phyloP scores from a whole-genome alignment of 306 rosid genomes.

The Macrotyloma uniflorum region DNA sequence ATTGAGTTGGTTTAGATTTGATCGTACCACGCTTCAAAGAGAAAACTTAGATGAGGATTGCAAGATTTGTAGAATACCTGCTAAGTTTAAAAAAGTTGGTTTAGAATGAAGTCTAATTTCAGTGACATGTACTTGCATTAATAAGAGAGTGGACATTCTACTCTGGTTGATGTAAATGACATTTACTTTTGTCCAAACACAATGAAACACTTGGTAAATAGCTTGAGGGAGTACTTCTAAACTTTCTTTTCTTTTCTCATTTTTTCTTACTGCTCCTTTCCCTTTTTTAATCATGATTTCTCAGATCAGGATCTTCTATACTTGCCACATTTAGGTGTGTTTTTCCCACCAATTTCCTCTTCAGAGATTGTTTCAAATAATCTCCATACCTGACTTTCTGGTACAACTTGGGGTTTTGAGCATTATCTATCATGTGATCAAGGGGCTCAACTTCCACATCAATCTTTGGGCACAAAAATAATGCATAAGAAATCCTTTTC shows the following conservation, averaged over 20 bases:
- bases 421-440: constrained; percentile 39
- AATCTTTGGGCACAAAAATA: constrained; percentile 41
- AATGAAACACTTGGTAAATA: not conserved
- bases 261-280: too few relatives aligned
- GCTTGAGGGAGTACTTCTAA: not conserved
- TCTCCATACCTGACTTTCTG: constrained; percentile 51
- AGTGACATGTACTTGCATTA: not conserved
- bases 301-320: not conserved
- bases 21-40: too few relatives aligned
- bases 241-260: not conserved
- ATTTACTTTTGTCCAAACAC: not conserved
- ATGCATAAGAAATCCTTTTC: constrained; percentile 37
- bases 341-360: constrained; percentile 45
- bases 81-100: not conserved
- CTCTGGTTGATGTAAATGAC: too few relatives aligned
- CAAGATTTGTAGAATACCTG: not conserved
- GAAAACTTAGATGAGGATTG: not conserved
- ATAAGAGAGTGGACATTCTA: not conserved
- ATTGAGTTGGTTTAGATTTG: too few relatives aligned
- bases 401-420: constrained; percentile 40
- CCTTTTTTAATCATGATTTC: not conserved
- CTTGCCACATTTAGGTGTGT: constrained; percentile 39
- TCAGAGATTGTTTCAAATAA: constrained; percentile 32
- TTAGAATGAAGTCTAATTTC: not conserved
- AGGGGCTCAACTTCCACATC: constrained; percentile 49